Base-by-base conservation (phyloP, 495 filamentous ascomycete species). In the Glonium stellatum region DNA sequence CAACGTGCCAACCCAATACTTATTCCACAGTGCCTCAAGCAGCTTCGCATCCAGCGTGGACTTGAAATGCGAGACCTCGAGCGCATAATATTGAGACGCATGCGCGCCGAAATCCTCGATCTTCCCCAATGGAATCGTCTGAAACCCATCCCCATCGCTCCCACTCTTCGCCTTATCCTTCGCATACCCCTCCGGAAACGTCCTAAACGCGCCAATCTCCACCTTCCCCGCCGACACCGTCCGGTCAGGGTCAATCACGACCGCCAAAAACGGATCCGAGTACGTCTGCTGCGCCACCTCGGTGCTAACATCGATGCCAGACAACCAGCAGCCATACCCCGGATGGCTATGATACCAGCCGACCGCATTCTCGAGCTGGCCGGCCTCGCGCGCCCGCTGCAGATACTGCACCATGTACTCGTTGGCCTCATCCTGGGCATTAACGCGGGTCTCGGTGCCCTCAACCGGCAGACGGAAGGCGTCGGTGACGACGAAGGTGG, bases 311-410 rank as follows among this genome's bases (percentile, higher is more conserved):
- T 99, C 95, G 70, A 97, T 97, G 25, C 95, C 95, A 39, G 84
- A 89, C 21, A 99, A 80, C 95, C 95, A 99, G 78, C 95, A 99
- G 9, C 95, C 95, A 70, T 99, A 99, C 10, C 95, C 95, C 0
- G 95, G 95, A 69, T 99, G 95, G 62, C 84, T 89, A 75, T 99
- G 95, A 71, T 99, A 99, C 95, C 95, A 99, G 19, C 95, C 95
- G 8, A 97, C 87, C 4, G 85, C 88, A 70, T 99, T 97, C 70
- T 99, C 95, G 69, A 82, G 74, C 53, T 92, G 87, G 25, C 79
- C 80, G 36, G 76, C 77, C 58, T 92, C 86, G 39, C 92, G 84
- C 57, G 86, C 87, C 11, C 82, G 79, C 59, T 84, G 76, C 10
- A 92, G 80, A 73, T 92, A 97, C 59, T 85, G 79, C 23, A 93